Base-by-base conservation (phyloP, 1,284 basidiomycete species). In the Gomphus bonarii region DNA sequence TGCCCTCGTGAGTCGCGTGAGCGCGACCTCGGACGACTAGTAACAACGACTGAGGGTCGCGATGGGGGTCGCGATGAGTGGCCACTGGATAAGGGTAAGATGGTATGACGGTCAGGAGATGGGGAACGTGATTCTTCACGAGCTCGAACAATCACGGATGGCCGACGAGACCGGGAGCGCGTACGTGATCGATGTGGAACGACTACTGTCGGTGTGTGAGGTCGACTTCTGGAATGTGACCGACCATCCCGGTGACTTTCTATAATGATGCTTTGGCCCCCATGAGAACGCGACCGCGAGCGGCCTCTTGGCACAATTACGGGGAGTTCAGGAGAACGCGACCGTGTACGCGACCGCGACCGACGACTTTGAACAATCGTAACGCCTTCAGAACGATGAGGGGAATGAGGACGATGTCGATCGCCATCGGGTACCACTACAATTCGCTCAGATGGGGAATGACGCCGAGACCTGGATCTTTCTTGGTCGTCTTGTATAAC, bases 31-130 rank as follows among this genome's bases (percentile, higher is more conserved):
- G 42, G 20, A 6, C 18, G n/a, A 43, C 9, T 10, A 11, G 20
- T 6, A 10, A 43, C n/a, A 3, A 43, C 20, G 42, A 18, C 20
- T 43, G 42, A 18, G 18, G n/a, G 5, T 16, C 18, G 42, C 42
- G 18, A 59, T 35, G 53, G 57, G 57, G 52, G 59, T n/a, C 52
- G 51, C 7, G 38, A 31, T 44, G 47, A 52, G 25, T 4, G 25
- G 25, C 25, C 3, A 25, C 25, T 64, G 36, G 1, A 50, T 28
- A 54, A 64, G 40, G 25, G 38, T 57, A 35, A 40, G 58, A 58
- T 30, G 43, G 38, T 28, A 43, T 11, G 50, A 52, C 3, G 42
- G 4, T 20, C 42, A 43, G n/a, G n/a, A 43, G 42, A 43, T 20
- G 18, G 42, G 42, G 42, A 43, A 20, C 18, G 42, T 20, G 42